A percentile compares a stretch with the other conserved stretches of the same genome.
phyloP scores from a whole-genome alignment of 139 green algal genomes.

The Coelastrella sp. region DNA sequence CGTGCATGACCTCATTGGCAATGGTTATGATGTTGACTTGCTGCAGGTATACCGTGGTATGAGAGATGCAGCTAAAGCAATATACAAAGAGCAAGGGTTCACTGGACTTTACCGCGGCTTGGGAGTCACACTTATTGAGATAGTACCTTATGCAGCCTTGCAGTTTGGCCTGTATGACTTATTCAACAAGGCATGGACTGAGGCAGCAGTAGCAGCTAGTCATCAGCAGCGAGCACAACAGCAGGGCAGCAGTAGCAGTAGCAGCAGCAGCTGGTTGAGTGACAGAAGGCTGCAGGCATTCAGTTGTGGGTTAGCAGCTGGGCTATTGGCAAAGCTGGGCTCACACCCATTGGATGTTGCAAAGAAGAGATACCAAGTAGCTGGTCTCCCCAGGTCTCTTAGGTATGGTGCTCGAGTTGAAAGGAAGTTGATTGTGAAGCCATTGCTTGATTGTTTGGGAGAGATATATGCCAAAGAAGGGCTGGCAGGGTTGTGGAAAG shows the following conservation, averaged over 20 bases:
- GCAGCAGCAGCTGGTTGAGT: slow-evolving; percentile 1
- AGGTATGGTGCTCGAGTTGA: slow-evolving; percentile 85
- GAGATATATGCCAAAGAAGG: slow-evolving; percentile 80
- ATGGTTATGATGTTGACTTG: too few species aligned
- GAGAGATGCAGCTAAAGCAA: slow-evolving; percentile 65
- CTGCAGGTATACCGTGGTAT: slow-evolving; percentile 84
- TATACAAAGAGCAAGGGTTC: slow-evolving; percentile 53
- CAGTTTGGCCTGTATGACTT: slow-evolving; percentile 97
- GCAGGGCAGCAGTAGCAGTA: not conserved
- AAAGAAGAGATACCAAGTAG: slow-evolving; percentile 98
- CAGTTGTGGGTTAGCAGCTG: slow-evolving; percentile 69
- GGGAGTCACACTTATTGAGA: slow-evolving; percentile 94
- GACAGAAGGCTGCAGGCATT: slow-evolving; percentile 48
- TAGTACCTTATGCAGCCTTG: slow-evolving; percentile 97
- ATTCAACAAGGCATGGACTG: slow-evolving; percentile 75
- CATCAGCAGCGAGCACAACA: slow-evolving; percentile 12
- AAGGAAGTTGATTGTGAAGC: slow-evolving; percentile 53
- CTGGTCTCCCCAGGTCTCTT: slow-evolving; percentile 74
- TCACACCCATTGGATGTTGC: slow-evolving; percentile 96
- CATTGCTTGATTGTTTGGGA: slow-evolving; percentile 66
- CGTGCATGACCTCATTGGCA: too few species aligned
- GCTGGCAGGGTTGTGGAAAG: slow-evolving; percentile 94
- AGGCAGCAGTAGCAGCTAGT: not conserved
- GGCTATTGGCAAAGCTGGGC: slow-evolving; percentile 88
- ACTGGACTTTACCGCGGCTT: slow-evolving; percentile 83